Evolutionary conservation across 148 eudicot genomes (phyloP).

Genomic region (Amaranthus cruentus): DNA sequence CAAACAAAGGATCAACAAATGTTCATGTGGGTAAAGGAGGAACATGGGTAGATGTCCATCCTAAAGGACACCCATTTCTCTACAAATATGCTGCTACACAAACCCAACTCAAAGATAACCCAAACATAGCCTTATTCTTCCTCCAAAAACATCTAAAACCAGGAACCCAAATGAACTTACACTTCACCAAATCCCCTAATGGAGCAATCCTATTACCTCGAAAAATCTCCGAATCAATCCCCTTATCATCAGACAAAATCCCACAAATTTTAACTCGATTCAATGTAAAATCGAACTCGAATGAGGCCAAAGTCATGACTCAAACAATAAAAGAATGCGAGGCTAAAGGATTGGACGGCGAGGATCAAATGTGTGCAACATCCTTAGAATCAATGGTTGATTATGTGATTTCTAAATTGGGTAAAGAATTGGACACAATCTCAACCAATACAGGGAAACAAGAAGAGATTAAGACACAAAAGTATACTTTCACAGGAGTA

Average conservation of each 20-base stretch:
- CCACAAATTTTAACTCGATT: constrained; percentile 34
- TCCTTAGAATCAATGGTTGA: constrained; percentile 76
- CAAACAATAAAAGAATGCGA: constrained; percentile 52
- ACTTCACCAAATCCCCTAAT: constrained; percentile 34
- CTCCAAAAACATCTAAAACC: constrained; percentile 39
- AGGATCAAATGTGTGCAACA: constrained; percentile 60
- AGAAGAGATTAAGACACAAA: constrained; percentile 15
- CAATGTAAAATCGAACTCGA: constrained; percentile 37
- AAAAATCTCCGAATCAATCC: constrained; percentile 38
- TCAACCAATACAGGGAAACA: constrained; percentile 28
- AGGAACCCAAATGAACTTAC: constrained; percentile 42
- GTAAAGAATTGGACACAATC: constrained; percentile 32
- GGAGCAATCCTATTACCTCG: constrained; percentile 44
- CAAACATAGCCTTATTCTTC: constrained; percentile 54
- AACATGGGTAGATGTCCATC: constrained; percentile 28
- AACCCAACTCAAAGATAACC: constrained; percentile 53
- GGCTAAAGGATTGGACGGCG: constrained; percentile 33
- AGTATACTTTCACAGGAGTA: constrained; percentile 26
- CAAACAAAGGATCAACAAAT: constrained; percentile 30
- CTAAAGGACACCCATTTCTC: constrained; percentile 25
- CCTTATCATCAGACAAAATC: constrained; percentile 49
- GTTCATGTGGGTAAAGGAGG: constrained; percentile 48
- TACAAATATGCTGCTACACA: constrained; percentile 49
- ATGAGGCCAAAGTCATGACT: constrained; percentile 39
- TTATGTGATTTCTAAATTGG: constrained; percentile 42